Evolutionary conservation across 768 basidiomycete species (phyloP).

Genomic region (Boletus bicolor): DNA sequence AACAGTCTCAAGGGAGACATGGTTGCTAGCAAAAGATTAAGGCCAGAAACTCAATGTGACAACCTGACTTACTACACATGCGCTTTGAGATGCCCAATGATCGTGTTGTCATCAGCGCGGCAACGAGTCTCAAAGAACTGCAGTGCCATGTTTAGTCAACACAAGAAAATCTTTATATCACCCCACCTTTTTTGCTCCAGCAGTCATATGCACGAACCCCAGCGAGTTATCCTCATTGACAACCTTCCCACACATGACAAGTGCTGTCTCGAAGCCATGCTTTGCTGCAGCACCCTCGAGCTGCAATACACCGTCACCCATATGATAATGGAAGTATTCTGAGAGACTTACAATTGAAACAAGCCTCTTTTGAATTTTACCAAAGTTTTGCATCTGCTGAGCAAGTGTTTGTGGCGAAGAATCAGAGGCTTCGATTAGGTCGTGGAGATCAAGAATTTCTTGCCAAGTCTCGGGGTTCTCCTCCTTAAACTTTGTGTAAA

Average conservation of each 20-base stretch:
- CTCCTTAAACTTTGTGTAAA: conserved; percentile 3
- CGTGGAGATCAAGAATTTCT: conserved; percentile 1
- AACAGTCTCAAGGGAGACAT: no score
- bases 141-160: no score
- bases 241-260: conserved; percentile 8
- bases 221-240: conserved; percentile 6
- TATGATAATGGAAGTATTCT: no score
- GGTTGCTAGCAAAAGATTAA: no score
- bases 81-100: conserved; percentile 7
- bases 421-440: neutral
- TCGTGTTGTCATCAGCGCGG: neutral
- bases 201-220: neutral
- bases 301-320: no score
- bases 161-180: no score
- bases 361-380: neutral
- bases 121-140: conserved; percentile 5
- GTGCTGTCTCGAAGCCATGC: conserved; percentile 8
- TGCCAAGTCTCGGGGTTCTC: neutral
- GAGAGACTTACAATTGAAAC: no score
- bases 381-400: neutral
- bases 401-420: neutral
- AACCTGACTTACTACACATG: conserved; percentile 14
- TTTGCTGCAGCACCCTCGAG: neutral
- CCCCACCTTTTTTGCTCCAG: neutral
- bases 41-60: no score